Conservation (phyloP, 1,284 basidiomycete species). For the Irpex lacteus region DNA sequence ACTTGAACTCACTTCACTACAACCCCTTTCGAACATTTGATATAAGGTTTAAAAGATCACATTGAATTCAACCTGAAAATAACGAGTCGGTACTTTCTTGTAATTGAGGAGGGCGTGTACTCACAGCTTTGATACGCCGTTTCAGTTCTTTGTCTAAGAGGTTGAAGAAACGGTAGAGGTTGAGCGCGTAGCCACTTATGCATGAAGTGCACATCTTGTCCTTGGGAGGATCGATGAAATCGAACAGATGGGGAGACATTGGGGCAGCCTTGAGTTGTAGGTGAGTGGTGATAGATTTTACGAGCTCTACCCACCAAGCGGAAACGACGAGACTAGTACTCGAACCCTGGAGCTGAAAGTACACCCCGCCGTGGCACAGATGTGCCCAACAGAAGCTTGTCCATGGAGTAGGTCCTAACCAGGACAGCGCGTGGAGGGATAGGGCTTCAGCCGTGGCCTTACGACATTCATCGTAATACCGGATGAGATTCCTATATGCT, state of each 20-base stretch:
- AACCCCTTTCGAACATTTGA: neutral
- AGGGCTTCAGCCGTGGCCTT: neutral
- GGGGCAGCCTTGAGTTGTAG: too few species aligned
- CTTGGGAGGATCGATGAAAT: neutral
- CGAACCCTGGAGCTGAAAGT: too few species aligned
- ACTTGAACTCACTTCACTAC: too few species aligned
- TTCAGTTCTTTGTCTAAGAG: neutral
- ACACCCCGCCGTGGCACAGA: too few species aligned
- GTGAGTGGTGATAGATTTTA: too few species aligned
- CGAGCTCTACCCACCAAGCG: neutral
- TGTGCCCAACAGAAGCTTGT: too few species aligned
- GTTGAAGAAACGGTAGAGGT: neutral
- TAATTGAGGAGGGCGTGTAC: neutral
- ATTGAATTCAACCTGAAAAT: neutral
- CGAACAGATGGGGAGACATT: neutral
- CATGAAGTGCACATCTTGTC: neutral
- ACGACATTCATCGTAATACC: neutral
- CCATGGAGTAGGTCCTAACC: too few species aligned
- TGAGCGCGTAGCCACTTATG: fast-evolving
- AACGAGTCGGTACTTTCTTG: neutral
- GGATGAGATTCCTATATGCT: neutral
- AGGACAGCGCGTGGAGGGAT: too few species aligned
- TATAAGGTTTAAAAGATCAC: neutral
- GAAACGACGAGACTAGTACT: neutral
- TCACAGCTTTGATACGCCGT: neutral